Percentiles rank a stretch among this genome's conserved stretches.
Evolutionary conservation across 768 basidiomycete genomes (phyloP).

Genomic region (Tylopilus felleus): DNA sequence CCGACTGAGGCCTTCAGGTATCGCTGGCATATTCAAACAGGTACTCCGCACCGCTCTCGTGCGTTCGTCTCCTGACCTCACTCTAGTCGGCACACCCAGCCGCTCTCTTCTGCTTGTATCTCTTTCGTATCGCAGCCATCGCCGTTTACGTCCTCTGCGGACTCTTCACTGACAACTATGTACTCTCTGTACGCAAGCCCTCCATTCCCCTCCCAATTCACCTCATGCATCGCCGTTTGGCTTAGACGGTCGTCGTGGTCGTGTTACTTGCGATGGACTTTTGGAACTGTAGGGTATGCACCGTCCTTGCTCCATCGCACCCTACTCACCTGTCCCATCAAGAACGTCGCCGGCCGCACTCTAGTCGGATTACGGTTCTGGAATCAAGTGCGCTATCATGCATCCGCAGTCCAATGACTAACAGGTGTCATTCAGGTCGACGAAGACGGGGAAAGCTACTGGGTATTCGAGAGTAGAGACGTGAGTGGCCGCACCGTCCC

Average conservation of each 20-base stretch:
- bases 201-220: neutral
- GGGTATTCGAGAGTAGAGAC: conserved; percentile 98
- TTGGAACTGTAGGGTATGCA: conserved; percentile 88
- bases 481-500: conserved; percentile 44
- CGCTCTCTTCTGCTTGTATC: conserved; percentile 82
- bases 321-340: conserved; percentile 5
- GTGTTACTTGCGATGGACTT: conserved; percentile 96
- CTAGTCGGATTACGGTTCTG: conserved; percentile 95
- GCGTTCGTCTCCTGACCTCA: conserved; percentile 12
- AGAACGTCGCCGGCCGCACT: conserved; percentile 93
- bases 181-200: conserved; percentile 70
- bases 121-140: conserved; percentile 88
- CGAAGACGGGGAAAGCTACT: conserved; percentile 92
- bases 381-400: conserved; percentile 67
- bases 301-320: neutral
- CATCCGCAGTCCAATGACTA: neutral
- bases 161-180: conserved; percentile 85
- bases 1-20: conserved; percentile 38
- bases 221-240: neutral
- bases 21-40: conserved; percentile 76
- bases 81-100: conserved; percentile 74
- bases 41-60: conserved; percentile 34
- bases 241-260: conserved; percentile 89
- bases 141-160: conserved; percentile 92
- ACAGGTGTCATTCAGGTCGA: conserved; percentile 60